phyloP scores from a whole-genome alignment of 31 red algal species.

The Bonnemaisonia californica region DNA sequence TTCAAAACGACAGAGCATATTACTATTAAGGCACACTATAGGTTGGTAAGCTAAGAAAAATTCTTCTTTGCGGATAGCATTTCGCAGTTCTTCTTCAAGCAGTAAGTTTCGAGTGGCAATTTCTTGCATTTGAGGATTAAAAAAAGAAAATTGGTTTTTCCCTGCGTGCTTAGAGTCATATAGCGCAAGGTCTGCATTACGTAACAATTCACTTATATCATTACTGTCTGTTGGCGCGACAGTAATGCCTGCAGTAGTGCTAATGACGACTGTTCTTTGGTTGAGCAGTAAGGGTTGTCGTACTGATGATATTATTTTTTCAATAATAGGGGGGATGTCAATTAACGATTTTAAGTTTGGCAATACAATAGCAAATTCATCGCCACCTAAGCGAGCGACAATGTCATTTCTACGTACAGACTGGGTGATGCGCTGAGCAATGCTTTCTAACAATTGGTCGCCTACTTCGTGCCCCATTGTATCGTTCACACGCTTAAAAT shows the following conservation, averaged over 20 bases:
- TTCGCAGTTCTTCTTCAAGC: neutral
- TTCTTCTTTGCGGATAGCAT: neutral
- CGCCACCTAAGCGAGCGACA: constrained; percentile 26
- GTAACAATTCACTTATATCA: neutral
- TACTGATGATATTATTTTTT: neutral
- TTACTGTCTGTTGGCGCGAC: neutral
- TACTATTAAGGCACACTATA: neutral
- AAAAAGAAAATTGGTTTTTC: neutral
- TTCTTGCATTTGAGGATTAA: neutral
- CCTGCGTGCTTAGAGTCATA: neutral
- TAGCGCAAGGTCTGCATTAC: neutral
- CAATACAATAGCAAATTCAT: constrained; percentile 22
- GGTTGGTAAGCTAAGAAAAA: constrained; percentile 9
- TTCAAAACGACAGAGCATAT: neutral
- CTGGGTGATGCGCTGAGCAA: neutral
- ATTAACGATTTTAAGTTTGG: neutral
- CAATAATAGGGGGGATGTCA: neutral
- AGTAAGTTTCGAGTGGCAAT: neutral
- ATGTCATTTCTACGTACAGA: neutral
- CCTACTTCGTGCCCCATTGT: neutral
- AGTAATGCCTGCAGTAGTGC: neutral
- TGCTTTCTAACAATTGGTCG: neutral
- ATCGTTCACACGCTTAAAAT: constrained; percentile 12
- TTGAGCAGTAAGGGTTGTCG: neutral
- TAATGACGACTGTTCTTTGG: neutral